These are phyloP conservation scores for Tetrapisispora fleetii DNA, from an alignment of 805 yeast genomes.

Conservation along the genomic window DNA sequence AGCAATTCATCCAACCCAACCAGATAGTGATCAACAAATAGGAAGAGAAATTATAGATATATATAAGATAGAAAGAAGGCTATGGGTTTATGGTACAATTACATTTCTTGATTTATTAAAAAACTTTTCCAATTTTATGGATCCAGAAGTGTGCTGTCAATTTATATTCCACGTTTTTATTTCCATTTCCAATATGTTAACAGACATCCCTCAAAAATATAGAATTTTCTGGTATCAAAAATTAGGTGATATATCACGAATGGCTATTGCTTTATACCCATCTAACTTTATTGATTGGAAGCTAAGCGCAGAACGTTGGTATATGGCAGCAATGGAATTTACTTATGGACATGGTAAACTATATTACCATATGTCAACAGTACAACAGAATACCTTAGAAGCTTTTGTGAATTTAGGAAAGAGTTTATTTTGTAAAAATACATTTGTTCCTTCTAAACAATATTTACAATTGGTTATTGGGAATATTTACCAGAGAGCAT, in stretches of 20 bases:
- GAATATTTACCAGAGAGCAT: constrained; percentile 53
- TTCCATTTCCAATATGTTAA: constrained; percentile 33
- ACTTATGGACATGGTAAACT: constrained; percentile 79
- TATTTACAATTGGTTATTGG: constrained; percentile 71
- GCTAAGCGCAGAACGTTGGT: constrained; percentile 75
- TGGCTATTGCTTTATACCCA: constrained; percentile 79
- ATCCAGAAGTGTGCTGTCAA: constrained; percentile 69
- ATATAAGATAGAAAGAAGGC: constrained; percentile 65
- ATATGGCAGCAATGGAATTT: constrained; percentile 57
- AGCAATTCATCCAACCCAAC: constrained; percentile 62
- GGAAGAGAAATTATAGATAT: constrained; percentile 70
- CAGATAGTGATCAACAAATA: constrained; percentile 30
- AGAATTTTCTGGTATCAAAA: constrained; percentile 63
- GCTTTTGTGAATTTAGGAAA: constrained; percentile 74
- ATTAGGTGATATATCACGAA: constrained; percentile 73
- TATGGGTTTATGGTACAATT: constrained; percentile 83
- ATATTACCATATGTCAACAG: constrained; percentile 81
- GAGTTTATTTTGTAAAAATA: constrained; percentile 69
- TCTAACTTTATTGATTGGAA: constrained; percentile 82
- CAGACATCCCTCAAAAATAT: constrained; percentile 30
- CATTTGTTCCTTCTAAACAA: constrained; percentile 75
- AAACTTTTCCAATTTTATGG: constrained; percentile 63
- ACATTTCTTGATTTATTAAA: constrained; percentile 70
- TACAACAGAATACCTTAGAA: constrained; percentile 59
- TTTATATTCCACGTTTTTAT: constrained; percentile 66